phyloP scores from a whole-genome alignment of 2,329 filamentous ascomycete species.

The Xylaria sp. region DNA sequence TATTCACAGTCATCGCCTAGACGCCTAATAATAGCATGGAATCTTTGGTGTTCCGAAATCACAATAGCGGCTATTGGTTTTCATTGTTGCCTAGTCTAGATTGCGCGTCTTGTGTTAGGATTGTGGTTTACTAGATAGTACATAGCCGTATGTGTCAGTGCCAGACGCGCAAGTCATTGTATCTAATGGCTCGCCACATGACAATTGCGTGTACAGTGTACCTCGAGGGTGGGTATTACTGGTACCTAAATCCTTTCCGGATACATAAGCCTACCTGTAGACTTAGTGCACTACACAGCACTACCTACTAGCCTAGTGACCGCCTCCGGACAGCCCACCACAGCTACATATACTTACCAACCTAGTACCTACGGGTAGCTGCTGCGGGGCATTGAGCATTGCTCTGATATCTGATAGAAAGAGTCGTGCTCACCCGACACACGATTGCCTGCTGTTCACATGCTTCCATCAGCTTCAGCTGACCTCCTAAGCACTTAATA shows the following conservation, averaged over 20 bases:
- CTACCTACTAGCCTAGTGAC: neutral
- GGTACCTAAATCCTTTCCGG: neutral
- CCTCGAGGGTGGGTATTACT: neutral
- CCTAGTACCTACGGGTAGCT: no score
- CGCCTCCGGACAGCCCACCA: slow-evolving; percentile 14
- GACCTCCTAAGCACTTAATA: slow-evolving; percentile 3
- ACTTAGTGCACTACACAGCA: neutral
- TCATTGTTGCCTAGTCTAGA: slow-evolving; percentile 29
- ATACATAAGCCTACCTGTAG: neutral
- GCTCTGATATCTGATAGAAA: slow-evolving; percentile 27
- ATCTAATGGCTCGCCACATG: slow-evolving; percentile 30
- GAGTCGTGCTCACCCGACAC: slow-evolving; percentile 23
- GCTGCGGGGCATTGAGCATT: slow-evolving; percentile 29
- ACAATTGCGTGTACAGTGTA: neutral
- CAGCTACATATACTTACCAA: neutral
- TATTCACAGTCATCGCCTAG: slow-evolving; percentile 1
- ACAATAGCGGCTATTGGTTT: slow-evolving; percentile 5
- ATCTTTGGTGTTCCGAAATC: neutral
- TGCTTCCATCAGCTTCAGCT: slow-evolving; percentile 26
- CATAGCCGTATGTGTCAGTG: slow-evolving; percentile 3
- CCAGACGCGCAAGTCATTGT: slow-evolving; percentile 4
- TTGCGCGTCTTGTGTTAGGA: slow-evolving; percentile 33
- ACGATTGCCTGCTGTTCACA: slow-evolving; percentile 28
- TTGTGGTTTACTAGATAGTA: slow-evolving; percentile 6
- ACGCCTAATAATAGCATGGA: slow-evolving; percentile 14